Percentiles rank a stretch among this genome's conserved stretches.
Evolutionary conservation across 768 basidiomycete species (phyloP).

Genomic region (Leccinum pellstonianum): DNA sequence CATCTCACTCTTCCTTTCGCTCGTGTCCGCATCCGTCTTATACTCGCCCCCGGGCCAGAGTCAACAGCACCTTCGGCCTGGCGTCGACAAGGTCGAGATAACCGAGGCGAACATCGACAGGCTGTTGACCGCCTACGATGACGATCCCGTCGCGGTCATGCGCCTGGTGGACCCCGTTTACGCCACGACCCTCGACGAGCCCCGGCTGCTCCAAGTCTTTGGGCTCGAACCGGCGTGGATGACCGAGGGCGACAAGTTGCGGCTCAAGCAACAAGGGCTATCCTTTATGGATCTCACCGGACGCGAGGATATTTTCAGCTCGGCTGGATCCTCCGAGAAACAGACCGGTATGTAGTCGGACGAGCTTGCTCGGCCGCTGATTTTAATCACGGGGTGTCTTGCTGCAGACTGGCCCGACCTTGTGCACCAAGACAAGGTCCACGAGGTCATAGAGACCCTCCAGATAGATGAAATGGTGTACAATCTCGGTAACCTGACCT

Average conservation of each 20-base stretch:
- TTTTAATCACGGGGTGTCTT: neutral
- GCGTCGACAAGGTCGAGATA: neutral
- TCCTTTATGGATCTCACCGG: constrained; percentile 18
- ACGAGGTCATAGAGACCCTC: constrained; percentile 1
- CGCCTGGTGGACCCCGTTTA: constrained; percentile 13
- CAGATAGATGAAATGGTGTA: constrained; percentile 33
- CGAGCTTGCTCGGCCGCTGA: neutral
- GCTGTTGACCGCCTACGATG: constrained; percentile 12
- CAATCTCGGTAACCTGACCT: constrained; percentile 36
- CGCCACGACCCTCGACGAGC: constrained; percentile 19
- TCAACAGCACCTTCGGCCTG: constrained; percentile 3
- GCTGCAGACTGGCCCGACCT: constrained; percentile 18
- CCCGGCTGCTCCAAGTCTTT: constrained; percentile 16
- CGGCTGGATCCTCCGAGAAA: neutral
- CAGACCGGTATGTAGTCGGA: neutral
- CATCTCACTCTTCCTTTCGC: neutral
- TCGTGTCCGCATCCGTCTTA: neutral
- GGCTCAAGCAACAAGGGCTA: constrained; percentile 10
- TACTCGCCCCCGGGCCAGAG: neutral
- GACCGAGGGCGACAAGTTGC: constrained; percentile 22
- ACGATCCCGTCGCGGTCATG: constrained; percentile 22
- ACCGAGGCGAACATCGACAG: constrained; percentile 2
- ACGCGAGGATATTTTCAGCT: neutral
- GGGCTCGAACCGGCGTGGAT: constrained; percentile 17
- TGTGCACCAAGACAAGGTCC: constrained; percentile 15